Conservation (phyloP, 2,329 filamentous ascomycete genomes). For the Thermoascus crustaceus region DNA sequence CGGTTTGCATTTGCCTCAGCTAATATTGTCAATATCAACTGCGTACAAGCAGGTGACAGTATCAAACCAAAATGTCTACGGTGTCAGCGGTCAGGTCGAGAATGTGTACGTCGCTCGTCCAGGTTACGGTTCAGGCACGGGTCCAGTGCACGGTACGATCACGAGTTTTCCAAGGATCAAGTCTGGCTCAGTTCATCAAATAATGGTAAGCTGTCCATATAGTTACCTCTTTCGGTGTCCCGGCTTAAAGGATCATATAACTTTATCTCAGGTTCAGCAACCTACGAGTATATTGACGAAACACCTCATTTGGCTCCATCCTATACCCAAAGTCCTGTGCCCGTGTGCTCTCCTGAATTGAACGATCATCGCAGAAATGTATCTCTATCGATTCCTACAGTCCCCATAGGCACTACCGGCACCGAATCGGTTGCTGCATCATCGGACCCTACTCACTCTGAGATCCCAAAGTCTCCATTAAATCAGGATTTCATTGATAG, state of each 20-base stretch:
- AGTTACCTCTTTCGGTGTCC: background rate
- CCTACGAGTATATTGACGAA: background rate
- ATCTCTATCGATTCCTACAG: background rate
- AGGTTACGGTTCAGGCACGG: constrained; percentile 21
- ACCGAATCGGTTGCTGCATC: no score
- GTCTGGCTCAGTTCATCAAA: constrained; percentile 19
- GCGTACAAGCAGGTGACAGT: background rate
- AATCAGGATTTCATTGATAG: no score
- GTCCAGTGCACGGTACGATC: constrained; percentile 20
- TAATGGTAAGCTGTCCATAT: background rate
- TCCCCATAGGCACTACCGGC: no score
- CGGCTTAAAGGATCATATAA: background rate
- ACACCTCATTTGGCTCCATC: background rate
- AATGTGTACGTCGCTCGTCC: constrained; percentile 6
- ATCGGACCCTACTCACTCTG: no score
- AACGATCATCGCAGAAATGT: background rate
- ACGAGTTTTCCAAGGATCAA: constrained; percentile 19
- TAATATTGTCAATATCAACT: background rate
- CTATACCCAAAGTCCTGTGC: background rate
- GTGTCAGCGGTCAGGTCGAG: constrained; percentile 8
- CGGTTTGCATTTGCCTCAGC: background rate
- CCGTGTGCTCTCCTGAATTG: background rate
- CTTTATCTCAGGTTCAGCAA: background rate
- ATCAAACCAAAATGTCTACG: background rate
- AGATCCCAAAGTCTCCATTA: no score